Evolutionary conservation across 495 filamentous ascomycete genomes (phyloP), one percentile per base, ranked within the genome.

Genomic region (Sabuloglossum arenarium): DNA sequence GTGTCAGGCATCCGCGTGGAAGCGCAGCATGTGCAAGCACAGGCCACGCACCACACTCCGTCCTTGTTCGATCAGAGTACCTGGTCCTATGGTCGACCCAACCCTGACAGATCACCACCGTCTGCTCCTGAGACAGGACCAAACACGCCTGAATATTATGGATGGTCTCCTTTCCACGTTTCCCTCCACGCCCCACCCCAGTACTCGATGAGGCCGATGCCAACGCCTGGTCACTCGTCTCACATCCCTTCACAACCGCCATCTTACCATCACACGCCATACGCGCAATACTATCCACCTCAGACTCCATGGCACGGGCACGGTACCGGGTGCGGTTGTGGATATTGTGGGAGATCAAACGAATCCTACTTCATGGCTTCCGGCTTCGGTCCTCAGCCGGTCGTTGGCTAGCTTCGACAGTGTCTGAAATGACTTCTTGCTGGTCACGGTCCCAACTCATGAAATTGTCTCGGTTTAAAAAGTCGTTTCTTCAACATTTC

Each of bases 81-180:
- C 56, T 79, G 78, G 59, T 75, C 71, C 63, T 69, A 72, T 58
- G 70, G 70, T 59, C 72, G 69, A 55, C 68, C 71, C 53, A 73
- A 70, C 9, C 75, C 70, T 25, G 78, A 82, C 58, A 75, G 79
- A 62, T 85, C 81, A n/a, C 81, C 81, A 43, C 75, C 78, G 16
- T 84, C 81, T 29, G 78, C 79, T 24, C 78, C 80, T 29, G 76
- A 82, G 61, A 83, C 78, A 49, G 82, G 83, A 16, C 78, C 78
- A 19, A 78, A 68, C 57, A 79, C 79, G 19, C 77, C 80, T 5
- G 76, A 80, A 56, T 75, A 55, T 19, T 43, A 30, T 24, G 53
- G 31, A 1, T 43, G 53, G 31, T 43, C 53, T 1, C 31, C 55
- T 16, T 31, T 50, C 24, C 55, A 56, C 19, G n/a, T 39, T 16